These are phyloP conservation scores for Gossypium thurberi DNA, from an alignment of 345 rosid species.

Conservation along the genomic window DNA sequence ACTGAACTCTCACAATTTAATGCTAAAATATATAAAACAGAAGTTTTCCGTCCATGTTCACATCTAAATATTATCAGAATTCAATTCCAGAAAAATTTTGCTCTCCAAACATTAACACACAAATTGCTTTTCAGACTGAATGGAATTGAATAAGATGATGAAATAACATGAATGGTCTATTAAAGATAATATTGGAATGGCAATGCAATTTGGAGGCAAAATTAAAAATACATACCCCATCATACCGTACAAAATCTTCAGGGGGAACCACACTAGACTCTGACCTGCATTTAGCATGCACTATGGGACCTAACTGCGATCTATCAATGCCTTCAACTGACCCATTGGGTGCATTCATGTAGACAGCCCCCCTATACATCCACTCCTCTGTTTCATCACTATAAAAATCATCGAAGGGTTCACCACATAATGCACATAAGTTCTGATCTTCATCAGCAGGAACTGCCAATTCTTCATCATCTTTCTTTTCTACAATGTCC, in stretches of 20 bases:
- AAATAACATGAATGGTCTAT: too few relatives aligned
- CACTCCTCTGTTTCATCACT: constrained; percentile 97
- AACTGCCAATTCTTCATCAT: constrained; percentile 90
- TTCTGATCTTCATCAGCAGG: constrained; percentile 97
- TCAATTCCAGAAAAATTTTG: background rate
- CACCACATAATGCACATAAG: constrained; percentile 92
- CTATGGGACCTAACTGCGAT: constrained; percentile 88
- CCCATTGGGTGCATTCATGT: constrained; percentile 78
- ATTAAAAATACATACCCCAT: constrained; percentile 46
- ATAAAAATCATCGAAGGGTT: constrained; percentile 89
- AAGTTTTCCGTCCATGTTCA: background rate
- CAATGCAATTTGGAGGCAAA: background rate
- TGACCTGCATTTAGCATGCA: constrained; percentile 95
- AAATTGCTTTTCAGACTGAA: background rate
- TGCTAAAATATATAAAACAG: background rate
- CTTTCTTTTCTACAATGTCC: constrained; percentile 63
- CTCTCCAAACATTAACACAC: background rate
- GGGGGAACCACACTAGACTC: constrained; percentile 60
- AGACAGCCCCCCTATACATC: constrained; percentile 98
- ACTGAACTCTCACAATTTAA: background rate
- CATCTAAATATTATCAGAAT: background rate
- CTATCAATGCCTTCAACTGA: constrained; percentile 55
- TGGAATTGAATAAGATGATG: background rate
- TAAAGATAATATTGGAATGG: background rate
- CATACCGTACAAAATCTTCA: constrained; percentile 36